Conservation (phyloP, 148 eudicot species). For the Amaranthus palmeri region DNA sequence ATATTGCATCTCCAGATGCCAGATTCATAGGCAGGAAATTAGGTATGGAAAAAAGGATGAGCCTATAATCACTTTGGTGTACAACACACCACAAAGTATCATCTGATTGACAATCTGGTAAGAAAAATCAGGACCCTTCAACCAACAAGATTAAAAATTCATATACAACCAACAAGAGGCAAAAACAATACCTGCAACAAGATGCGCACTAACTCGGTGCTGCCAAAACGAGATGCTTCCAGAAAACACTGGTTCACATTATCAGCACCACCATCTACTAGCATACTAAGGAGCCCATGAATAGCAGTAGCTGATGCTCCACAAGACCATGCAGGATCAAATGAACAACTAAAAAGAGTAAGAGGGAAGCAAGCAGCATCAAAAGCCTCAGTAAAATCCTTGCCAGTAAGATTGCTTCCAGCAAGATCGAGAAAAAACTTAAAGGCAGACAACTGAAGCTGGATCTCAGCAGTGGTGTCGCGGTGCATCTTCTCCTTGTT, state of each 20-base stretch:
- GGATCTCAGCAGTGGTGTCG: constrained; percentile 66
- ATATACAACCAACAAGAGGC: neutral
- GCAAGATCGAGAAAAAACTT: constrained; percentile 88
- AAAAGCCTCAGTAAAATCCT: constrained; percentile 97
- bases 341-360: constrained; percentile 95
- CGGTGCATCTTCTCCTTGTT: constrained; percentile 55
- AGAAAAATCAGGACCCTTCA: neutral
- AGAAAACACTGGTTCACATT: constrained; percentile 98
- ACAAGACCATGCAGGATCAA: constrained; percentile 97
- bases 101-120: neutral
- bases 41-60: too few species aligned
- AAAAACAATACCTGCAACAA: constrained; percentile 69
- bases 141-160: neutral
- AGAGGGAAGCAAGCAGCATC: constrained; percentile 99
- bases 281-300: constrained; percentile 78
- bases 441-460: constrained; percentile 85
- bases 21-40: too few species aligned
- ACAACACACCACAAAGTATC: neutral
- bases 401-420: constrained; percentile 78
- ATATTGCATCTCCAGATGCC: too few species aligned
- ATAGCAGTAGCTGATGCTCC: constrained; percentile 90
- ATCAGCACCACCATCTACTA: constrained; percentile 98
- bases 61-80: too few species aligned
- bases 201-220: constrained; percentile 96
- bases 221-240: constrained; percentile 98